A percentile compares a stretch with the other conserved stretches of the same genome.
These are phyloP conservation scores for Phytopythium aichiense DNA, from an alignment of 352 stramenopile genomes.

Conservation along the genomic window DNA sequence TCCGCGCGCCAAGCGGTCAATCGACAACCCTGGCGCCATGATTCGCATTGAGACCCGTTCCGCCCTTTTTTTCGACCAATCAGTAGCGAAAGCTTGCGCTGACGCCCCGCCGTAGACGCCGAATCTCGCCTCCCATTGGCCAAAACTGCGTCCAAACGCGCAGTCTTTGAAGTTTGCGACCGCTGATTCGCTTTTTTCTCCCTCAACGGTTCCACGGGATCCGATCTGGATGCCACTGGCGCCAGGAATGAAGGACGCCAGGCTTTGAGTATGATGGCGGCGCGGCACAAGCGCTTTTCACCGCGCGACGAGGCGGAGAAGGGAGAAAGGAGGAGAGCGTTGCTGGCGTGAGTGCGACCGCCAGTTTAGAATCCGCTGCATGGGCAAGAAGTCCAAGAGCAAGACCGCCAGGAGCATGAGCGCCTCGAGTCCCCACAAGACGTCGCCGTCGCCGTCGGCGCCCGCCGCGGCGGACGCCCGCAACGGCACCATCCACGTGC, in stretches of 20 bases:
- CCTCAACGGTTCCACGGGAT: background rate
- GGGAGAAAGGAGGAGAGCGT: background rate
- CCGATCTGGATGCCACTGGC: too few species aligned
- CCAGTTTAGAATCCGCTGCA: conserved; percentile 29
- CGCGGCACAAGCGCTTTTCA: conserved; percentile 1
- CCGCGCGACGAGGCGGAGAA: background rate
- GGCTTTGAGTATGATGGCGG: background rate
- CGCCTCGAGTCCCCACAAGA: conserved; percentile 2
- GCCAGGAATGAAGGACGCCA: too few species aligned
- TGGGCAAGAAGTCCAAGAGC: conserved; percentile 27
- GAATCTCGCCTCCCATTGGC: background rate
- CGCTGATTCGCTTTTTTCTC: background rate
- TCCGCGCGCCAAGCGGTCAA: background rate
- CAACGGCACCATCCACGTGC: conserved; percentile 78
- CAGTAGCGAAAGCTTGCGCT: background rate
- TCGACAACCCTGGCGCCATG: background rate
- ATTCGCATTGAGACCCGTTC: background rate
- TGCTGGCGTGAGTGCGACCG: background rate
- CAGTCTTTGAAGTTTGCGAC: background rate
- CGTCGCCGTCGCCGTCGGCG: conserved; percentile 2
- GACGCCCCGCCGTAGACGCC: conserved; percentile 6
- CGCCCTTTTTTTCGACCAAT: conserved; percentile 9
- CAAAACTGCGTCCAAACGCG: background rate
- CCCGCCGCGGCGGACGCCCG: conserved; percentile 4
- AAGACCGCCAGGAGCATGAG: conserved; percentile 6